Percentiles rank a stretch among this genome's conserved stretches.
Conservation (phyloP, 2,329 filamentous ascomycete species). For the Colletotrichum chrysophilum region DNA sequence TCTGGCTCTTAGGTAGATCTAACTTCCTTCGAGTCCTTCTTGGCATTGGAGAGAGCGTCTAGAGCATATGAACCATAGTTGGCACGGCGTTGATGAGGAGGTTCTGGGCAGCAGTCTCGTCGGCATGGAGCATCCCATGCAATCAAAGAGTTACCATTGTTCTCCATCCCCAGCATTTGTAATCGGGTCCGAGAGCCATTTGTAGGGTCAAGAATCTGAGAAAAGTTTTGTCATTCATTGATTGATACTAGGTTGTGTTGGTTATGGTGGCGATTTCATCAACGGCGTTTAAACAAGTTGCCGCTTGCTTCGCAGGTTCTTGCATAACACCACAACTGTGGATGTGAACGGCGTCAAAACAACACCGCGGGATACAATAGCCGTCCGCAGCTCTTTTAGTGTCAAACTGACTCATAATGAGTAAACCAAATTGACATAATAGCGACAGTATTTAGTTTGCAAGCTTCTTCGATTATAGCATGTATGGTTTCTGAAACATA, state of each 20-base stretch:
- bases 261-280: neutral
- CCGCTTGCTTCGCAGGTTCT: neutral
- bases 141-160: neutral
- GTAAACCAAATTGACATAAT: rapidly evolving
- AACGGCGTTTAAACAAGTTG: neutral
- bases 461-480: neutral
- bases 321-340: rapidly evolving
- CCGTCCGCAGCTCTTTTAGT: rapidly evolving
- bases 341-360: neutral
- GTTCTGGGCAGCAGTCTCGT: neutral
- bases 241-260: neutral
- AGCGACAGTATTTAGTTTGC: neutral
- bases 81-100: rapidly evolving
- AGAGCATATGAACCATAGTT: rapidly evolving
- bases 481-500: neutral
- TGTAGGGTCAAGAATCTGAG: neutral
- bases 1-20: neutral
- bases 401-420: neutral
- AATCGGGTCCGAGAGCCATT: rapidly evolving
- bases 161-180: neutral
- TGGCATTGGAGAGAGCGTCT: rapidly evolving
- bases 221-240: rapidly evolving
- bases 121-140: rapidly evolving
- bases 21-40: neutral
- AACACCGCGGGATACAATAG: rapidly evolving